These are phyloP conservation scores for Termitomyces sp. DNA, from an alignment of 768 basidiomycete species.

Conservation along the genomic window DNA sequence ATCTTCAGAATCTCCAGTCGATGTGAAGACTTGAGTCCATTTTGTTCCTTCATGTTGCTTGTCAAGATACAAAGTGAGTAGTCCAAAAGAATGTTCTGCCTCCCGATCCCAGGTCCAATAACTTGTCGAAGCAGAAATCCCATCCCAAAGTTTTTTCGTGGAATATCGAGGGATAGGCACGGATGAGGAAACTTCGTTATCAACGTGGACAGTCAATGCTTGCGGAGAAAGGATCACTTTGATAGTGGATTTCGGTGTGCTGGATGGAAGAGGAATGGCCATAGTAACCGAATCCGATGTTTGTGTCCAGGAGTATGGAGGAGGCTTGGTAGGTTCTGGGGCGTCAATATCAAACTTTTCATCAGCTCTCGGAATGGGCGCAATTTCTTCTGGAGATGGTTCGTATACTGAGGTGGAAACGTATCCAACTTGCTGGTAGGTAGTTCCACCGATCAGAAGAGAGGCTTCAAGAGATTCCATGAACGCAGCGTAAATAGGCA, in stretches of 20 bases:
- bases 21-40: conserved; percentile 86
- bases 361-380: conserved; percentile 61
- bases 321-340: conserved; percentile 48
- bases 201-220: conserved; percentile 65
- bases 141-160: conserved; percentile 72
- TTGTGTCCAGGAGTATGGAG: conserved; percentile 94
- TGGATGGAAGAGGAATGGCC: conserved; percentile 78
- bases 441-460: conserved; percentile 57
- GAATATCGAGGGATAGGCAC: conserved; percentile 57
- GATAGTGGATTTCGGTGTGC: conserved; percentile 61
- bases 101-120: conserved; percentile 93
- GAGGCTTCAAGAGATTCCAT: conserved; percentile 43
- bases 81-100: conserved; percentile 62
- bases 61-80: conserved; percentile 83
- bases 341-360: conserved; percentile 50
- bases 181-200: conserved; percentile 31
- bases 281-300: conserved; percentile 80
- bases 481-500: conserved; percentile 61
- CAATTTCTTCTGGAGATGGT: conserved; percentile 65
- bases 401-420: conserved; percentile 40
- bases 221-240: conserved; percentile 63
- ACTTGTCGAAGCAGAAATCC: conserved; percentile 72
- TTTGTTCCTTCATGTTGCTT: conserved; percentile 80
- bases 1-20: conserved; percentile 45
- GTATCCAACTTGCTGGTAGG: conserved; percentile 44